These are phyloP conservation scores for Helichrysum umbraculigerum DNA, from an alignment of 129 eudicot species.

Conservation along the genomic window DNA sequence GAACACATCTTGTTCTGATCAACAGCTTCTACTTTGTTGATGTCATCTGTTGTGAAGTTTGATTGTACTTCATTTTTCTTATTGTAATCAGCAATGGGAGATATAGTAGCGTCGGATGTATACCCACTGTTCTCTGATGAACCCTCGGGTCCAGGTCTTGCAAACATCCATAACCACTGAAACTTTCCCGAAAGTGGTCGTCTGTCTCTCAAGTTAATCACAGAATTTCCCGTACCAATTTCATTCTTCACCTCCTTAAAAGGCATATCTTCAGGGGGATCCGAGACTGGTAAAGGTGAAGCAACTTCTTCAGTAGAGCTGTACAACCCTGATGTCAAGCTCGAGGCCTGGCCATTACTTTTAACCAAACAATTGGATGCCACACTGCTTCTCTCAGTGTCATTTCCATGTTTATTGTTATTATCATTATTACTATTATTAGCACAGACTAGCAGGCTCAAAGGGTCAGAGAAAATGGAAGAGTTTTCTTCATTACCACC, in stretches of 20 bases:
- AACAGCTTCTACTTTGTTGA: slow-evolving; percentile 44
- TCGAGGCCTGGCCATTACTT: slow-evolving; percentile 32
- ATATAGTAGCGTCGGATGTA: slow-evolving; percentile 35
- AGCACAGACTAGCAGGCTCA: slow-evolving; percentile 36
- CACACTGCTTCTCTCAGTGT: slow-evolving; percentile 53
- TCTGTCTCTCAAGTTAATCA: slow-evolving; percentile 39
- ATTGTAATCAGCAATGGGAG: slow-evolving; percentile 29
- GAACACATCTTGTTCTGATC: slow-evolving; percentile 67
- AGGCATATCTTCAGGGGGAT: slow-evolving; percentile 34
- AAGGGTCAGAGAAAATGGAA: slow-evolving; percentile 48
- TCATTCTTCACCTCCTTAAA: slow-evolving; percentile 38
- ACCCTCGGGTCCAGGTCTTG: slow-evolving; percentile 50
- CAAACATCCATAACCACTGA: slow-evolving; percentile 87
- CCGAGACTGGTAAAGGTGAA: slow-evolving; percentile 54
- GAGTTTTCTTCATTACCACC: slow-evolving; percentile 57
- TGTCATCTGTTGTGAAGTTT: slow-evolving; percentile 34
- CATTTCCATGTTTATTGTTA: slow-evolving; percentile 33
- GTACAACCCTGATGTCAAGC: slow-evolving; percentile 12
- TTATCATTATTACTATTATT: slow-evolving; percentile 9
- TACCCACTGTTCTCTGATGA: slow-evolving; percentile 34
- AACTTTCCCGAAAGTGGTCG: slow-evolving; percentile 60
- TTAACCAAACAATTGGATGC: slow-evolving; percentile 55
- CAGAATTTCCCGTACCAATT: slow-evolving; percentile 24
- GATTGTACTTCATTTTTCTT: slow-evolving; percentile 30
- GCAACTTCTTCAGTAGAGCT: slow-evolving; percentile 33